A percentile compares a stretch with the other conserved stretches of the same genome.
Conservation (phyloP, 179 eudicot genomes). For the Actinidia chinensis region DNA sequence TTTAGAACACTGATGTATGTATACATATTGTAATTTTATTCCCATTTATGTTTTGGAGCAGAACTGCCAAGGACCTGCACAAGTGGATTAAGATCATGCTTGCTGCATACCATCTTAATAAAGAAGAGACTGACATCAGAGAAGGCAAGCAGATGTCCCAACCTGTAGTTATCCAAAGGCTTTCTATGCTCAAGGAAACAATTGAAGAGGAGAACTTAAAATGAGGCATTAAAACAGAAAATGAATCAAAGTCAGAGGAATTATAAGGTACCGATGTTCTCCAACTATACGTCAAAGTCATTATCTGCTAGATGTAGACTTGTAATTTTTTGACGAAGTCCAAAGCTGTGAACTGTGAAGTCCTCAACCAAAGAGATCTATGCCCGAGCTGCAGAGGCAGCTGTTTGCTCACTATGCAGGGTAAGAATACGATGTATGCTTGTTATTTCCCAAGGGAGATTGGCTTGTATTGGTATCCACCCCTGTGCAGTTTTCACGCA, state of each 20-base stretch:
- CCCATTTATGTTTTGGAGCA: constrained; percentile 29
- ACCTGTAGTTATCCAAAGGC: constrained; percentile 87
- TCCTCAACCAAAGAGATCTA: background rate
- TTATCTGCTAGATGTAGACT: background rate
- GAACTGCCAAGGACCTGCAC: constrained; percentile 91
- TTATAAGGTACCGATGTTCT: constrained; percentile 16
- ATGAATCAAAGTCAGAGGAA: constrained; percentile 25
- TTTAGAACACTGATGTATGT: too few relatives aligned
- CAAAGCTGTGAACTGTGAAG: constrained; percentile 4
- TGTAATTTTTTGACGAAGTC: background rate
- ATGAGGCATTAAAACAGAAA: constrained; percentile 33
- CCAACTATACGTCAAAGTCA: background rate
- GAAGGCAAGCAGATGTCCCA: constrained; percentile 75
- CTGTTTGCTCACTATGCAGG: background rate
- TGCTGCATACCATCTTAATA: constrained; percentile 70
- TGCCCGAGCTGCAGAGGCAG: background rate
- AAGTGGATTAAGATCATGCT: constrained; percentile 91
- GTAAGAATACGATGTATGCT: background rate
- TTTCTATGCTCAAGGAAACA: constrained; percentile 80
- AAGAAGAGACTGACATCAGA: constrained; percentile 82
- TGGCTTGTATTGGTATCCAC: background rate
- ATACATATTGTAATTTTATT: too few relatives aligned
- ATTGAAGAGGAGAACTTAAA: constrained; percentile 82
- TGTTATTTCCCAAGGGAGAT: too few relatives aligned
- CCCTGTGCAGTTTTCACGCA: background rate